Conservation (phyloP, 2,329 filamentous ascomycete genomes). For the Sporothrix mexicana region DNA sequence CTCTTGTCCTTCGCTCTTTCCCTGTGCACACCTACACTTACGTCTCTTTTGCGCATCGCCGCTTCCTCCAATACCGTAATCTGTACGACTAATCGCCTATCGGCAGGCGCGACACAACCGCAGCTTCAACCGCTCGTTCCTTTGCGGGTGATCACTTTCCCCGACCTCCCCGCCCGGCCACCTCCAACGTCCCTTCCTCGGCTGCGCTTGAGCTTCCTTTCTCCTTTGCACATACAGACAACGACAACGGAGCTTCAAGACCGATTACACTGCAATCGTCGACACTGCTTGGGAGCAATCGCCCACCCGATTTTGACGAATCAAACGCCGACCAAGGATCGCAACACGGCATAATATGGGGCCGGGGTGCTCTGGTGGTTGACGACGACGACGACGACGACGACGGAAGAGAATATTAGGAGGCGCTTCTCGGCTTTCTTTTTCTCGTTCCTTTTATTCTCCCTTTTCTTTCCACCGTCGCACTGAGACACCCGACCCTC, state of each 20-base stretch:
- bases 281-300: background rate
- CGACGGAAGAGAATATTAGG: constrained; percentile 27
- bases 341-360: constrained; percentile 23
- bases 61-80: background rate
- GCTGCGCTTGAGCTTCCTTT: background rate
- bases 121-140: background rate
- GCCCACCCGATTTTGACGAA: background rate
- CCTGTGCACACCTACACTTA: background rate
- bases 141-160: background rate
- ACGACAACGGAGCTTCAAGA: background rate
- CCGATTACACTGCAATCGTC: background rate
- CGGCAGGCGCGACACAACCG: constrained; percentile 1
- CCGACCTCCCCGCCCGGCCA: constrained; percentile 2
- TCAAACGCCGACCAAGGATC: background rate
- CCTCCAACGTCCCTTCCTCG: background rate
- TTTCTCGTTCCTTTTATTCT: background rate
- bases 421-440: background rate
- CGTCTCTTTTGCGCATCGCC: background rate
- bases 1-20: background rate
- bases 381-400: constrained; percentile 32
- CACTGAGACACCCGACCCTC: background rate
- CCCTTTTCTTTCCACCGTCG: background rate
- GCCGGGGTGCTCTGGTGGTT: constrained; percentile 13
- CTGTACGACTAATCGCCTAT: background rate
- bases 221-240: background rate